Base-by-base conservation (phyloP, 1,139 yeast species). In the Candida mesenterica region DNA sequence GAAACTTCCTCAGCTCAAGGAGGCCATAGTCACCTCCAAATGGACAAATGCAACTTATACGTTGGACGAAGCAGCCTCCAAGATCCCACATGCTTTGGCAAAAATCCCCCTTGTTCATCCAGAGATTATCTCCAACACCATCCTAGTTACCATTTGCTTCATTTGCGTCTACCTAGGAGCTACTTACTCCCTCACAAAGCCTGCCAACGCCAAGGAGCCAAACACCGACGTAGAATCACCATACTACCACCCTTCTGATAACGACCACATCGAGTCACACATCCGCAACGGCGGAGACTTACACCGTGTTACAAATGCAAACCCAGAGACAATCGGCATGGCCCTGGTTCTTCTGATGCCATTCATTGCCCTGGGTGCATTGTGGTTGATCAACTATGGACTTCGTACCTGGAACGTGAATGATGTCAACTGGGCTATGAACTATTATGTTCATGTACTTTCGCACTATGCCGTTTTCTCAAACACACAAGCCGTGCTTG, bases 181-280 rank as follows among this genome's bases (percentile, higher is more conserved):
- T 16, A 60, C 50, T 43, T 57, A 72, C 6, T 61, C 79, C 0
- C 35, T 77, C 8, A 54, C 60, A 26, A 61, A 62, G 40, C 82
- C 82, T 0, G 27, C 38, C 7, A 64, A 64, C 37, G 79, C 80
- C 1, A 46, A 51, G 12, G 61, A 59, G 14, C 73, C 81, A 2
- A 59, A 58, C 32, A 44, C 48, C 6, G 57, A 61, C 18, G 41
- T 38, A 16, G 38, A 41, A 3, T 65, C 64, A 32, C 61, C 61
- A 2, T 45, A 61, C 16, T 77, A 63, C 53, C 79, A 77, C 48
- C 72, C 71, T 8, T 45, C 68, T 1, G 81, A 76, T 46, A 55
- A 63, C 26, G 77, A 73, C 40, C 44, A 43, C 7, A 52, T 59
- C 5, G 40, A 9, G 28, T 49, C 31, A 40, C 48, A 36, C 51